A percentile compares a stretch with the other conserved stretches of the same genome.
Evolutionary conservation across 441 rosid species (phyloP).

Genomic region (Populus hybrid): DNA sequence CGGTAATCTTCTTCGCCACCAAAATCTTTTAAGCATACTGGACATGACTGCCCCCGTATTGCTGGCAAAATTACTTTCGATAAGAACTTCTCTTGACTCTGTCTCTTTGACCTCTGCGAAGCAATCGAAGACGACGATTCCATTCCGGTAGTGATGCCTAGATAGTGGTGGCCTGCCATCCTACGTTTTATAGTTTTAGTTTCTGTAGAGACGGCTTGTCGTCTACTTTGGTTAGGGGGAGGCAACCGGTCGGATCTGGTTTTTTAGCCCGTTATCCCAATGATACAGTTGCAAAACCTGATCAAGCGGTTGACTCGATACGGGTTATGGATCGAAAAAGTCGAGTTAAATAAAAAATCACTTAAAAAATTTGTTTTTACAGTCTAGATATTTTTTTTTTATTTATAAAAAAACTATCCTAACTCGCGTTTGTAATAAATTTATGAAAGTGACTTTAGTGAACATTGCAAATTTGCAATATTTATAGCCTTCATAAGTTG

Average conservation of each 20-base stretch:
- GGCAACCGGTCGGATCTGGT: neutral
- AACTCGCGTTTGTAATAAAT: too few relatives aligned
- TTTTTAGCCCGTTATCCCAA: too few relatives aligned
- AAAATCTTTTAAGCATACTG: conserved; percentile 51
- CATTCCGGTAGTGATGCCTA: neutral
- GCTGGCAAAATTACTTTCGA: conserved; percentile 35
- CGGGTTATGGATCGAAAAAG: too few relatives aligned
- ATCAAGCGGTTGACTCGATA: too few relatives aligned
- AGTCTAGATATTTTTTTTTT: too few relatives aligned
- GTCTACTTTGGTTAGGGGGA: neutral
- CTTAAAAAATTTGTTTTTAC: too few relatives aligned
- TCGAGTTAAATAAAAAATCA: too few relatives aligned
- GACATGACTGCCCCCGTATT: conserved; percentile 45
- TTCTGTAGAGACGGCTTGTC: neutral
- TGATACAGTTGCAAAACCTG: neutral
- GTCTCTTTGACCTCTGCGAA: neutral
- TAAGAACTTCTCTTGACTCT: conserved; percentile 29
- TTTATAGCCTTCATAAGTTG: too few relatives aligned
- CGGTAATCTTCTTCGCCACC: conserved; percentile 16
- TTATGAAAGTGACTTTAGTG: too few relatives aligned
- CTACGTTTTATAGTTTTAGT: neutral
- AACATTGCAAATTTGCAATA: too few relatives aligned
- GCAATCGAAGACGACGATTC: neutral
- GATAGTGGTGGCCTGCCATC: neutral
- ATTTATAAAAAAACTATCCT: too few relatives aligned